These are phyloP conservation scores for Phytophthora hybrid DNA, from an alignment of 352 stramenopile genomes.

Conservation along the genomic window DNA sequence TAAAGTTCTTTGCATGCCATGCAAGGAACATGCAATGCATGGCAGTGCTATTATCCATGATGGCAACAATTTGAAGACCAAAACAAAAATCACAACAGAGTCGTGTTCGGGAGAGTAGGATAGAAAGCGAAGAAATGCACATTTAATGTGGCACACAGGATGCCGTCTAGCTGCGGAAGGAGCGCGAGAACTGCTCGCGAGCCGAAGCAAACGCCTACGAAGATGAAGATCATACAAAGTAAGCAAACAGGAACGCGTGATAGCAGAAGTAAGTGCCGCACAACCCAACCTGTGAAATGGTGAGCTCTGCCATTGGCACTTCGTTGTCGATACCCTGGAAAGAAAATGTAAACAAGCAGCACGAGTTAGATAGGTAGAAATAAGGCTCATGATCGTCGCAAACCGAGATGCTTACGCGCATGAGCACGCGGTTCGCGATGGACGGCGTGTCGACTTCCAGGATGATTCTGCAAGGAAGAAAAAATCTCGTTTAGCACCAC, in stretches of 20 bases:
- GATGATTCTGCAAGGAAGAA: conserved; percentile 67
- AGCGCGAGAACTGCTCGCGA: conserved; percentile 89
- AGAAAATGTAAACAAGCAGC: conserved; percentile 15
- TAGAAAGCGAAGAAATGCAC: conserved; percentile 24
- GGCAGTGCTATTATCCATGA: not conserved
- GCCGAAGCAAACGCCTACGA: conserved; percentile 80
- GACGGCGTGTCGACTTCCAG: conserved; percentile 90
- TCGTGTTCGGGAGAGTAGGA: conserved; percentile 23
- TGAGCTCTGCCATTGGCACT: conserved; percentile 87
- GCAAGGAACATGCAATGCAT: not conserved
- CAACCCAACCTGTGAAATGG: conserved; percentile 77
- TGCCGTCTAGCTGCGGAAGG: conserved; percentile 82
- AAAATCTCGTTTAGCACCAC: conserved; percentile 1
- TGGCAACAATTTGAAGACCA: not conserved
- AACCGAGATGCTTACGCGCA: conserved; percentile 83
- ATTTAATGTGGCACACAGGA: conserved; percentile 30
- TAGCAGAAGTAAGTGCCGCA: not conserved
- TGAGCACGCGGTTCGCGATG: conserved; percentile 92
- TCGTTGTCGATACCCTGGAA: conserved; percentile 88
- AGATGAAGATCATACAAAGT: conserved; percentile 10
- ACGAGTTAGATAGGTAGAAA: too few species aligned
- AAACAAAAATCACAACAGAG: conserved; percentile 21
- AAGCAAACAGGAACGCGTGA: not conserved
- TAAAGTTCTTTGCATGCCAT: not conserved
- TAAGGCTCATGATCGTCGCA: too few species aligned